Evolutionary conservation across 352 stramenopile species (phyloP), one percentile per base, ranked within the genome.

Genomic region (Pythium brachiatum): DNA sequence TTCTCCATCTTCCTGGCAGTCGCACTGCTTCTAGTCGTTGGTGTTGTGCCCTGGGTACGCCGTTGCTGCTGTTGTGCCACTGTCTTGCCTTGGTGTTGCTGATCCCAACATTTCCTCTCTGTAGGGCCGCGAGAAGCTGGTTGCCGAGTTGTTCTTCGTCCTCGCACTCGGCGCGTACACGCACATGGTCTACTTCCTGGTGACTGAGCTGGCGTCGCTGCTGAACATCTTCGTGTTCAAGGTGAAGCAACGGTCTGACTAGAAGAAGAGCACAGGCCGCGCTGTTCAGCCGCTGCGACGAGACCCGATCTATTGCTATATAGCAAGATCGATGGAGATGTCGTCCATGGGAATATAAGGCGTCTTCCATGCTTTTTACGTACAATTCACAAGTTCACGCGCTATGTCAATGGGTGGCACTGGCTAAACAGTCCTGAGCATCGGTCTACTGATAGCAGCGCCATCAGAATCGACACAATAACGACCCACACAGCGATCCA

Each of bases 131-230:
- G 86, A 92, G 65, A 86, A 78, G 39, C 66, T 78, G 15, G 79
- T 92, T 12, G 82, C 87, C 21, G 69, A 93, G 60, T 70, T 89
- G 3, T 90, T 94, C 70, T 92, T 92, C 54, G 66, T 86, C 5
- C 74, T 92, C n/a, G 85, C 84, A 23, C 54, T 89, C 7, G 70
- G 62, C 16, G 73, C 81, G 7, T 94, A 94, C 66, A 43, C 75
- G 21, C 86, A 94, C 73, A 94, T 94, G 86, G 82, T 94, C 41
- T 94, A 88, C 68, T 92, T 85, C 57, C 60, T 94, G 36, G 74
- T 88, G 25, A 83, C 68, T 32, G 86, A 94, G 59, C 74, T 94
- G 39, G 79, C 81, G 31, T 78, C 79, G 43, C 78, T 94, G 31
- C 79, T 94, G 23, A 75, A 74, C 53, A 94, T 93, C 61, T 78